phyloP scores from a whole-genome alignment of 257 asterid genomes.

The Solanum lignicaule region DNA sequence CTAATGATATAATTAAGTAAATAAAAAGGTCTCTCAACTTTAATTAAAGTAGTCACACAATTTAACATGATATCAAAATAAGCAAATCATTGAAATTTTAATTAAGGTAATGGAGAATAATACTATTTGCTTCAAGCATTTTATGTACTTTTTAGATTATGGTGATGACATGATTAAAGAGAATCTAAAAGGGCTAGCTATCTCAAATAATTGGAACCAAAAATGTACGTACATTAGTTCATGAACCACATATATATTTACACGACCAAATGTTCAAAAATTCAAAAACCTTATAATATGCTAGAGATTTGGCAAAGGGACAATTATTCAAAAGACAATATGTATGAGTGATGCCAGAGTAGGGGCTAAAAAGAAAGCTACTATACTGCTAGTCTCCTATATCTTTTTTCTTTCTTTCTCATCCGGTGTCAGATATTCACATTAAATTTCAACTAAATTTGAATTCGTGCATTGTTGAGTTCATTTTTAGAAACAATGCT shows the following conservation, averaged over 20 bases:
- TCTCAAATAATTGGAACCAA: background rate
- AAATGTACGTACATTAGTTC: background rate
- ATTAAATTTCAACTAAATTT: background rate
- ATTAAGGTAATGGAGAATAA: background rate
- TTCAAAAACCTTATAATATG: background rate
- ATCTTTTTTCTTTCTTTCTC: background rate
- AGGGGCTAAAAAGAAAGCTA: background rate
- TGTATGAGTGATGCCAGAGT: background rate
- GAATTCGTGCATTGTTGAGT: background rate
- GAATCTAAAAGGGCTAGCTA: background rate
- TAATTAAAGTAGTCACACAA: too few species aligned
- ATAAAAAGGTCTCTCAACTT: too few species aligned
- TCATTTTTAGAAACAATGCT: background rate
- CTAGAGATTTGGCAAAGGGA: background rate
- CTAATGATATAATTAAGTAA: too few species aligned
- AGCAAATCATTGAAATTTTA: too few species aligned
- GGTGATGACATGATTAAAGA: background rate
- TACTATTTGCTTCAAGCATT: background rate
- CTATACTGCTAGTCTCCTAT: background rate
- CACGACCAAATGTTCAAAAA: background rate
- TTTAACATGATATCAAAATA: too few species aligned
- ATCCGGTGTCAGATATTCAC: rapidly evolving
- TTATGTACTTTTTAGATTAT: background rate
- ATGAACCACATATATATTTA: background rate
- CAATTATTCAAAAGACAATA: background rate